phyloP scores from a whole-genome alignment of 148 eudicot species.

The Fagopyrum homotropicum region DNA sequence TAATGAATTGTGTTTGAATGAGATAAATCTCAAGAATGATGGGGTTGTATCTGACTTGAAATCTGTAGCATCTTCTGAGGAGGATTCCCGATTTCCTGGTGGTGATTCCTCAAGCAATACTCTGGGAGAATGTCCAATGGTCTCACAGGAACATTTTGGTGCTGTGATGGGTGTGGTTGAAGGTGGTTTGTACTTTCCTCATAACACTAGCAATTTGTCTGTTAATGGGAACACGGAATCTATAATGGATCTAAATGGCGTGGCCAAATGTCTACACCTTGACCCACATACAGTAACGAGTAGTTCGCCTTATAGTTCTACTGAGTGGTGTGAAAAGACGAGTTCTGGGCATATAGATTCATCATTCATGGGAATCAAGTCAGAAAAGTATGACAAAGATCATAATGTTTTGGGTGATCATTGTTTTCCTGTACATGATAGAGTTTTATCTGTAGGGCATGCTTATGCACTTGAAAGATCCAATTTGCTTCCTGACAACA shows the following conservation, averaged over 20 bases:
- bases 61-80: neutral
- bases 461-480: conserved; percentile 7
- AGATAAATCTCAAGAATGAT: conserved; percentile 7
- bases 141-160: conserved; percentile 12
- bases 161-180: conserved; percentile 3
- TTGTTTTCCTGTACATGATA: neutral
- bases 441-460: neutral
- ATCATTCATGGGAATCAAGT: neutral
- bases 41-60: neutral
- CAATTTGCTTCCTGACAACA: conserved; percentile 1
- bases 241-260: neutral
- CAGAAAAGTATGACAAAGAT: conserved; percentile 5
- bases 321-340: neutral
- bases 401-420: conserved; percentile 5
- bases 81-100: conserved; percentile 10
- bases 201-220: neutral
- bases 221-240: neutral
- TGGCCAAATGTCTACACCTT: neutral
- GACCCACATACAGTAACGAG: neutral
- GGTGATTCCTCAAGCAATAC: conserved; percentile 4
- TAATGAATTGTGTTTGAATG: conserved; percentile 22
- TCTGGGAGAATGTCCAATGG: conserved; percentile 9
- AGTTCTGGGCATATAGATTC: conserved; percentile 6
- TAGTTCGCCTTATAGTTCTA: conserved; percentile 2
- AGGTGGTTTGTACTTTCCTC: neutral